Evolutionary conservation across 805 yeast species (phyloP).

Genomic region (Metschnikowia dekortorum): DNA sequence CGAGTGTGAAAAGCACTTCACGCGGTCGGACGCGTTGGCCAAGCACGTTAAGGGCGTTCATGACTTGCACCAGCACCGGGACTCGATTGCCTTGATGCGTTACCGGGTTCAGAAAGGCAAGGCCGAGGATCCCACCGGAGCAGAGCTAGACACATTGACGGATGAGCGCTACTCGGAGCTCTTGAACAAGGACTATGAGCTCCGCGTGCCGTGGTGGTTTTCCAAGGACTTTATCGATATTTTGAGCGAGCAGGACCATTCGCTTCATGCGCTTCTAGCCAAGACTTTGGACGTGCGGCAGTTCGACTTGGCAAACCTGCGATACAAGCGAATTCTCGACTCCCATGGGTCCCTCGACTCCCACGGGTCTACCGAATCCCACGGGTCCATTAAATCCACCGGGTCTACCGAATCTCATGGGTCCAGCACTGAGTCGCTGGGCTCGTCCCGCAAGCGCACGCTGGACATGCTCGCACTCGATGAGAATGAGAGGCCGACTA

Average conservation of each 20-base stretch:
- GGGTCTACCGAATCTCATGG: no score
- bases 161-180: constrained; percentile 27
- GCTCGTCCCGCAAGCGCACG: constrained; percentile 7
- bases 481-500: neutral
- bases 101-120: constrained; percentile 29
- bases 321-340: constrained; percentile 26
- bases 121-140: constrained; percentile 19
- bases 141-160: constrained; percentile 22
- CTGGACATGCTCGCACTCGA: neutral
- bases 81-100: constrained; percentile 27
- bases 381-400: no score
- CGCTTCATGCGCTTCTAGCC: constrained; percentile 18
- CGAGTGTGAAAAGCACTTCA: constrained; percentile 58
- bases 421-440: neutral
- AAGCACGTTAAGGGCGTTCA: constrained; percentile 63
- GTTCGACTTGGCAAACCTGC: constrained; percentile 27
- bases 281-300: constrained; percentile 33
- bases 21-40: constrained; percentile 57
- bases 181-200: constrained; percentile 31
- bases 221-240: constrained; percentile 24
- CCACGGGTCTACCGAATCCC: no score
- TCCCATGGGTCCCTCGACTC: no score
- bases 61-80: constrained; percentile 41
- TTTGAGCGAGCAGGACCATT: constrained; percentile 16
- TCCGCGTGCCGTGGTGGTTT: constrained; percentile 43